Evolutionary conservation across 1,284 basidiomycete species (phyloP).

Genomic region (Microbotryum lychnidis-dioicae): DNA sequence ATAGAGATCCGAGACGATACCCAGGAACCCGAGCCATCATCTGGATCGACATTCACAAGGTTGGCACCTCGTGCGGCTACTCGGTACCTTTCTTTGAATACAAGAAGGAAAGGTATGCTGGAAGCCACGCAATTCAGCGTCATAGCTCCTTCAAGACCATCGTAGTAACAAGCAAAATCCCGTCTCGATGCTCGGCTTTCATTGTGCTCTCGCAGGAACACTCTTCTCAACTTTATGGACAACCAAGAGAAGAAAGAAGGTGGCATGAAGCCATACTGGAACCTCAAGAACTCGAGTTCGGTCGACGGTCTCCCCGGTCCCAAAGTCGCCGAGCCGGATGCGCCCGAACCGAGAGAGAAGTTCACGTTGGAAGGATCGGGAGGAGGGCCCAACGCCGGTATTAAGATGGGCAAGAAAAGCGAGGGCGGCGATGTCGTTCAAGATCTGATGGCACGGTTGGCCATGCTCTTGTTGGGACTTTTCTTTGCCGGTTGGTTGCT

Average conservation of each 20-base stretch:
- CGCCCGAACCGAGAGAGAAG: too few species aligned
- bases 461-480: too few species aligned
- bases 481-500: too few species aligned
- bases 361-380: too few species aligned
- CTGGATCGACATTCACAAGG: slow-evolving; percentile 31
- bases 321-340: too few species aligned
- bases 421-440: too few species aligned
- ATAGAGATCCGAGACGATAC: slow-evolving; percentile 9
- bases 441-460: too few species aligned
- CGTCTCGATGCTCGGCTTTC: background rate
- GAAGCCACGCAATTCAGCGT: background rate
- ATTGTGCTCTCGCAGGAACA: background rate
- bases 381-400: too few species aligned
- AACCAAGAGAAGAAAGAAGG: slow-evolving; percentile 16
- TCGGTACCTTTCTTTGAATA: slow-evolving; percentile 28
- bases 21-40: slow-evolving; percentile 28
- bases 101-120: slow-evolving; percentile 19
- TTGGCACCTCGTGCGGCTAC: slow-evolving; percentile 29
- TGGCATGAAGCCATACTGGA: slow-evolving; percentile 20
- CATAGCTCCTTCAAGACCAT: background rate
- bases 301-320: slow-evolving; percentile 28
- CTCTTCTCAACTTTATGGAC: slow-evolving; percentile 7
- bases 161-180: background rate
- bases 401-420: too few species aligned
- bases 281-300: slow-evolving; percentile 19